Base-by-base conservation (phyloP, 164 flowering plant species). In the Santalum album region DNA sequence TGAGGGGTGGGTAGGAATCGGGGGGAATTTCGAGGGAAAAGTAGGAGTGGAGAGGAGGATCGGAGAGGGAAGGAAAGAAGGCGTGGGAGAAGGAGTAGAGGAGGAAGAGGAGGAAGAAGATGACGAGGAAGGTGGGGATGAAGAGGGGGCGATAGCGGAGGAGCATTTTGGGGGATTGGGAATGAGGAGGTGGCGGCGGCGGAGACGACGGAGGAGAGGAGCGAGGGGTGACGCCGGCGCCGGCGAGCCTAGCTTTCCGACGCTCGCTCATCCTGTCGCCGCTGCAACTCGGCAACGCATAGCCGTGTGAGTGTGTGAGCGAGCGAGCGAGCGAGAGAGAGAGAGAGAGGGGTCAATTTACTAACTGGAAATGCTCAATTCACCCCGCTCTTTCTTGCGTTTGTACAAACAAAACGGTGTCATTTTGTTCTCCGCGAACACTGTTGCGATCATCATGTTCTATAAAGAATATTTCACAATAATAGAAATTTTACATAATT, bases 1-100 rank as follows among this genome's bases (percentile, higher is more conserved):
- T 86, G 22, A 74, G 80, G 0, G 78, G 63, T 14, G 51, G 19
- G 22, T 11, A 26, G 56, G 34, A 51, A 42, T 11, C 9, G 23
- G 43, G 20, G 34, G 55, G 52, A 25, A 19, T 49, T 52, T 24
- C 39, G 22, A 40, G 59, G 11, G 22, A 35, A 48, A 47, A 43
- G 36, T 27, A 53, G 58, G 55, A 54, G 2, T 44, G 26, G 54
- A 42, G 9, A 55, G 45, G 45, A 39, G 51, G 58, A 17, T 40
- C 29, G 38, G 71, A 53, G 32, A 64, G 27, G 0, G 78, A 64
- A 25, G 20, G 19, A 58, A 14, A n/a, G 55, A 42, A 18, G 45
- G 21, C 5, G 1, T 24, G 17, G 38, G 22, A 56, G 3, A 7
- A 27, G 43, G 38, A 42, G 32, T 51, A 24, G 52, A 45, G 36